Conservation (phyloP, 345 rosid genomes). For the Gossypium arboreum region DNA sequence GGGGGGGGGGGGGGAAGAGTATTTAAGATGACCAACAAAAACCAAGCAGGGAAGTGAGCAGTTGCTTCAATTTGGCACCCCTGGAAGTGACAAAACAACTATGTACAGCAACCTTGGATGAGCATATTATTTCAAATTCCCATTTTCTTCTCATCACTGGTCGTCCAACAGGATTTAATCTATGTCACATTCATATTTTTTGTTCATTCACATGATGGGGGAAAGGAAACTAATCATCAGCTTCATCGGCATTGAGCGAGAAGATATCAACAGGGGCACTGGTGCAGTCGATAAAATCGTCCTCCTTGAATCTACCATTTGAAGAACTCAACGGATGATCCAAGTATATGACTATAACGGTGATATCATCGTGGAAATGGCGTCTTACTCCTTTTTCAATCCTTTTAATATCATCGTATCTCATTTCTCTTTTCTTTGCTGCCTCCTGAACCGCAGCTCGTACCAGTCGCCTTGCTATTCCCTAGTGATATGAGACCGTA, state of each 20-base stretch:
- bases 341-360: constrained; percentile 52
- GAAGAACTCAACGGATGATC: constrained; percentile 34
- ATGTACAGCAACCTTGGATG: constrained; percentile 8
- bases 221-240: constrained; percentile 7
- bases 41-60: constrained; percentile 6
- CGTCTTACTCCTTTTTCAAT: constrained; percentile 50
- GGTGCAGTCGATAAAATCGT: constrained; percentile 25
- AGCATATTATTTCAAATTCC: not conserved
- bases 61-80: constrained; percentile 10
- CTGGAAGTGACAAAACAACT: not conserved
- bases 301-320: constrained; percentile 24
- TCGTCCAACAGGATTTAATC: not conserved
- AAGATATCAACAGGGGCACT: constrained; percentile 44
- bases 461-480: constrained; percentile 53
- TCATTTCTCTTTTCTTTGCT: constrained; percentile 54
- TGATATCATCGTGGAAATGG: constrained; percentile 62
- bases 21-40: constrained; percentile 8
- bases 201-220: not conserved
- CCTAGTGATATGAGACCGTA: constrained; percentile 24
- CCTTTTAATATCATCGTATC: constrained; percentile 38
- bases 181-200: not conserved
- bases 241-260: constrained; percentile 32
- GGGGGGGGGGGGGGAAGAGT: not conserved
- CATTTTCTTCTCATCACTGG: not conserved
- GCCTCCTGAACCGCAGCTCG: constrained; percentile 52